Conservation (phyloP, 1,284 basidiomycete genomes). For the Neonothopanus nambi region DNA sequence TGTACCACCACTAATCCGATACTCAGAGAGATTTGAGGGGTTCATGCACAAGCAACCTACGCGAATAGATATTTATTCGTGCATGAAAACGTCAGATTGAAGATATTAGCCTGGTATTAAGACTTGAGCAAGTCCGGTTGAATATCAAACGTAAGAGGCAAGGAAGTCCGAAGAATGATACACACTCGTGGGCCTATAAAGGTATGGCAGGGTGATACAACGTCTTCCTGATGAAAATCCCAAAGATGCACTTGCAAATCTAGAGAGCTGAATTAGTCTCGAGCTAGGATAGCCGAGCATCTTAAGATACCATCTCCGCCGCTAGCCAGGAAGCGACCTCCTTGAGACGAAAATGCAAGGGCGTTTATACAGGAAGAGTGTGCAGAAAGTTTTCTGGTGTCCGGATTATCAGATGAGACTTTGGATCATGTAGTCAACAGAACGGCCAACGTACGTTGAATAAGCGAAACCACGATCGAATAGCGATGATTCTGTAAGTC, state of each 20-base stretch:
- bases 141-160: slow-evolving; percentile 9
- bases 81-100: slow-evolving; percentile 68
- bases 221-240: slow-evolving; percentile 69
- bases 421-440: not conserved
- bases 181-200: slow-evolving; percentile 53
- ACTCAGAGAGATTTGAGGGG: not conserved
- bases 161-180: not conserved
- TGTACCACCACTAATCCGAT: slow-evolving; percentile 57
- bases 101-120: slow-evolving; percentile 60
- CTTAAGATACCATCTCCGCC: slow-evolving; percentile 67
- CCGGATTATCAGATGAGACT: not conserved
- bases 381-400: slow-evolving; percentile 50
- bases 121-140: slow-evolving; percentile 63
- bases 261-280: slow-evolving; percentile 25
- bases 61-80: slow-evolving; percentile 61
- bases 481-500: slow-evolving; percentile 15
- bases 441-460: slow-evolving; percentile 36
- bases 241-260: slow-evolving; percentile 64
- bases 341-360: slow-evolving; percentile 59
- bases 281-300: slow-evolving; percentile 7
- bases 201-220: slow-evolving; percentile 44
- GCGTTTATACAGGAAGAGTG: slow-evolving; percentile 76
- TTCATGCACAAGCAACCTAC: slow-evolving; percentile 34
- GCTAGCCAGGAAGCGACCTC: slow-evolving; percentile 71
- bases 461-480: slow-evolving; percentile 43